Percentiles rank a stretch among this genome's conserved stretches.
phyloP scores from a whole-genome alignment of 2,329 filamentous ascomycete genomes.

The Colletotrichum gigasporum region DNA sequence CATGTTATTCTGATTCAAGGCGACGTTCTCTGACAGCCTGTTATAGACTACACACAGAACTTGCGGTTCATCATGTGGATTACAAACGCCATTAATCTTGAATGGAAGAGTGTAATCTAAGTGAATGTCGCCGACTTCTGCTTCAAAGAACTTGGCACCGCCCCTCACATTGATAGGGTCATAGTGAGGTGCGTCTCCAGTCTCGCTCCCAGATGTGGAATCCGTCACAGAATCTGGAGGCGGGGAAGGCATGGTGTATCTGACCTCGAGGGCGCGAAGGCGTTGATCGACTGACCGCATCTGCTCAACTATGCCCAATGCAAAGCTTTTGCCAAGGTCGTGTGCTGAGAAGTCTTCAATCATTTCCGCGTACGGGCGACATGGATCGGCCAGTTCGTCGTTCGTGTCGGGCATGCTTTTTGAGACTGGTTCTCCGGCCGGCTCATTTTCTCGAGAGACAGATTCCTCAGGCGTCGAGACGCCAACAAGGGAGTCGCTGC shows the following conservation, averaged over 20 bases:
- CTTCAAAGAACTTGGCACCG: not conserved
- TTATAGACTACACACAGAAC: not conserved
- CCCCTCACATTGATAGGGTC: not conserved
- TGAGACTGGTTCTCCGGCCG: no score
- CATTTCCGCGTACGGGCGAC: not conserved
- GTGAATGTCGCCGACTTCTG: not conserved
- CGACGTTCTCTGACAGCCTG: not conserved
- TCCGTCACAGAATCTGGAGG: no score
- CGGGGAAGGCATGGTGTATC: no score
- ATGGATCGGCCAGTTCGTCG: not conserved
- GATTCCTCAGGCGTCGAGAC: no score
- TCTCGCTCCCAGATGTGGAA: no score
- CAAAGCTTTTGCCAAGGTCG: not conserved
- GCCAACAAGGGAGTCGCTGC: no score
- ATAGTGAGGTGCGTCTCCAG: no score
- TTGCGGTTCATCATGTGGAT: not conserved
- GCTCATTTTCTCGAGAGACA: no score
- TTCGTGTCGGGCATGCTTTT: no score
- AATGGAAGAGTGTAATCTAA: not conserved
- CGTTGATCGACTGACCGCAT: not conserved
- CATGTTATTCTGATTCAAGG: not conserved
- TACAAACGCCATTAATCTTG: not conserved
- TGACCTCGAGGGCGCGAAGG: not conserved
- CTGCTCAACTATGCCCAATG: not conserved
- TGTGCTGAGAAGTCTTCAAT: not conserved